Evolutionary conservation across 2,329 filamentous ascomycete genomes (phyloP).

Genomic region (Penicillium sclerotigenum): DNA sequence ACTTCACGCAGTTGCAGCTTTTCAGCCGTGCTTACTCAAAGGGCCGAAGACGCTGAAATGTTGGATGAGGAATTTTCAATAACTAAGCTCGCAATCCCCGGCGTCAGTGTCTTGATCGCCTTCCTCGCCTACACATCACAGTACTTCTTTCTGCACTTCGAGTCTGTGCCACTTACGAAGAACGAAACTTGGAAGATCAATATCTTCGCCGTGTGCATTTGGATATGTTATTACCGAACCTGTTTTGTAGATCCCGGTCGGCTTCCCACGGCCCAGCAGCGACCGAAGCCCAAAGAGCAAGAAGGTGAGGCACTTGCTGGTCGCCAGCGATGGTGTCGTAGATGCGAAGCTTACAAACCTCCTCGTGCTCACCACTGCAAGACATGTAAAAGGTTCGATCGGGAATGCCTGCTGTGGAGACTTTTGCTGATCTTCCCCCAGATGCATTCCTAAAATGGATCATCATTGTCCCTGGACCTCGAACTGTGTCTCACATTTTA

Average conservation of each 20-base stretch:
- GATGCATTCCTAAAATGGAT: slow-evolving; percentile 64
- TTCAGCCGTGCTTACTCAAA: background rate
- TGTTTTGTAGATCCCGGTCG: slow-evolving; percentile 58
- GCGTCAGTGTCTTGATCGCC: slow-evolving; percentile 53
- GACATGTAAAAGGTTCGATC: slow-evolving; percentile 54
- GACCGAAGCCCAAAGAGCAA: slow-evolving; percentile 16
- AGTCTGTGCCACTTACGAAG: slow-evolving; percentile 51
- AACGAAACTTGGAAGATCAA: slow-evolving; percentile 56
- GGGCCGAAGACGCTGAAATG: slow-evolving; percentile 17
- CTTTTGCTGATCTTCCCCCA: slow-evolving; percentile 26
- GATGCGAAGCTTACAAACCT: slow-evolving; percentile 60
- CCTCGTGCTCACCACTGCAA: slow-evolving; percentile 65
- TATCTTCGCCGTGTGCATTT: slow-evolving; percentile 51
- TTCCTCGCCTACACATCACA: slow-evolving; percentile 61
- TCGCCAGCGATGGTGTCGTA: slow-evolving; percentile 57
- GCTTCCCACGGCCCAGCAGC: slow-evolving; percentile 47
- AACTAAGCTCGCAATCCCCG: slow-evolving; percentile 51
- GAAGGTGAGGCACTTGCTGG: slow-evolving; percentile 21
- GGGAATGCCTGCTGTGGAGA: background rate
- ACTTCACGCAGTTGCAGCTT: background rate
- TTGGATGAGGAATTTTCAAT: slow-evolving; percentile 27
- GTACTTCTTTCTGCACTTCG: slow-evolving; percentile 53
- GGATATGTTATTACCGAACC: slow-evolving; percentile 58
- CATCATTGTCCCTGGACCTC: slow-evolving; percentile 66
- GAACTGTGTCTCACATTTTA: slow-evolving; percentile 65